Percentiles rank a stretch among this genome's conserved stretches.
phyloP scores from a whole-genome alignment of 2,329 filamentous ascomycete genomes.

The Aspergillus sp. region DNA sequence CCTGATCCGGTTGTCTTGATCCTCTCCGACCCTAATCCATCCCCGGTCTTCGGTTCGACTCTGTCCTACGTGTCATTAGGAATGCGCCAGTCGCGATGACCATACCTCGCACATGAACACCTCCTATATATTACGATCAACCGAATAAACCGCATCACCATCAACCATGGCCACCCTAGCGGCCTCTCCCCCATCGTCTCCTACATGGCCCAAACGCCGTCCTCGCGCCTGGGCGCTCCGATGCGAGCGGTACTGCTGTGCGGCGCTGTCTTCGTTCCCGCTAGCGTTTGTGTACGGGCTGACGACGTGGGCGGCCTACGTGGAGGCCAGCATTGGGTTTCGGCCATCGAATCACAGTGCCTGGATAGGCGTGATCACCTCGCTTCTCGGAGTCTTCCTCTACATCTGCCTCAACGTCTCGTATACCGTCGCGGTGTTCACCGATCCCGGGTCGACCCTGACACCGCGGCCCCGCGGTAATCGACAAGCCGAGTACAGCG shows the following conservation, averaged over 20 bases:
- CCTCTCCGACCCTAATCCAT: too few relatives aligned
- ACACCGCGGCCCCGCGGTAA: slow-evolving; percentile 16
- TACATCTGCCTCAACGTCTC: slow-evolving; percentile 76
- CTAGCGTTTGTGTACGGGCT: slow-evolving; percentile 79
- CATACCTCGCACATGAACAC: neutral
- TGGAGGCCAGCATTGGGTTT: slow-evolving; percentile 65
- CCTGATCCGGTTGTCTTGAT: too few relatives aligned
- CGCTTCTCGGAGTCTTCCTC: slow-evolving; percentile 58
- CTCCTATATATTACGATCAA: too few relatives aligned
- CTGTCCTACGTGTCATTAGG: neutral
- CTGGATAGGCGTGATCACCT: slow-evolving; percentile 41
- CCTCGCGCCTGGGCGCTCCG: slow-evolving; percentile 35
- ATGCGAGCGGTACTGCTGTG: slow-evolving; percentile 77
- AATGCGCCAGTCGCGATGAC: slow-evolving; percentile 7
- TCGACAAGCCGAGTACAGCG: slow-evolving; percentile 54
- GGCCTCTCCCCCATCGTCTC: slow-evolving; percentile 32
- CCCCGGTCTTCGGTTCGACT: neutral
- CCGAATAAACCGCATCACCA: neutral
- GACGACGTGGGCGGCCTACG: slow-evolving; percentile 91
- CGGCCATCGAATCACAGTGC: slow-evolving; percentile 40
- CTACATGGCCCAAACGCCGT: slow-evolving; percentile 35
- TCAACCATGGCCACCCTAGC: slow-evolving; percentile 31
- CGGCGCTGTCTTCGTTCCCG: slow-evolving; percentile 72
- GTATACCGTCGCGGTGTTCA: slow-evolving; percentile 91
- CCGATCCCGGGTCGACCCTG: slow-evolving; percentile 65